Conservation (phyloP, 805 yeast genomes). For the Zygosaccharomyces bisporus region DNA sequence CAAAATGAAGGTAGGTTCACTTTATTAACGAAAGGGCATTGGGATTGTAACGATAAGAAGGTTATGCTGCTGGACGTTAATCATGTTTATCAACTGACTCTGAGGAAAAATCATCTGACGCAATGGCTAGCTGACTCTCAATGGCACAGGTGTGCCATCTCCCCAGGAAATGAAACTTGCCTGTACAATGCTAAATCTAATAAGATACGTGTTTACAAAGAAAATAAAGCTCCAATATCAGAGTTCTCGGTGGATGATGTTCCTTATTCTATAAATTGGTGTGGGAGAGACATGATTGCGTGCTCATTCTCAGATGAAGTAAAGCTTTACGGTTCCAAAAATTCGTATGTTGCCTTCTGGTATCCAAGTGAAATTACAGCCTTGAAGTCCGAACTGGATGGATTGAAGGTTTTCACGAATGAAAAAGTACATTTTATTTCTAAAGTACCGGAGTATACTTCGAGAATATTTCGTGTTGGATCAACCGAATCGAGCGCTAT, state of each 20-base stretch:
- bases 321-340: conserved; percentile 67
- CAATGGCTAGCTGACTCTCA: conserved; percentile 16
- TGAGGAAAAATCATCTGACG: conserved; percentile 8
- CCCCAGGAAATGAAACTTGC: conserved; percentile 43
- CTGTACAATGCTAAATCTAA: conserved; percentile 41
- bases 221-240: conserved; percentile 26
- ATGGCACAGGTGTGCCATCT: conserved; percentile 31
- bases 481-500: conserved; percentile 81
- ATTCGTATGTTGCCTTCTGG: conserved; percentile 43
- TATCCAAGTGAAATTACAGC: conserved; percentile 44
- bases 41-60: conserved; percentile 24
- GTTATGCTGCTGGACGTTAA: conserved; percentile 27
- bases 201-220: conserved; percentile 47
- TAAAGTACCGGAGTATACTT: conserved; percentile 55
- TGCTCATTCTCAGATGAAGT: conserved; percentile 58
- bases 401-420: conserved; percentile 60
- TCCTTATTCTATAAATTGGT: conserved; percentile 65
- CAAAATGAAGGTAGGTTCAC: conserved; percentile 23
- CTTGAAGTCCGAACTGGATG: conserved; percentile 58
- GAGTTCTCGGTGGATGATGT: conserved; percentile 27
- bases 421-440: conserved; percentile 57
- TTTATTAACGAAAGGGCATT: conserved; percentile 30
- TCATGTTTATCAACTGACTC: conserved; percentile 18
- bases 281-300: conserved; percentile 79
- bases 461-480: conserved; percentile 73